Evolutionary conservation across 495 filamentous ascomycete genomes (phyloP), one percentile per base, ranked within the genome.

Genomic region (Aspergillus bridgeri): DNA sequence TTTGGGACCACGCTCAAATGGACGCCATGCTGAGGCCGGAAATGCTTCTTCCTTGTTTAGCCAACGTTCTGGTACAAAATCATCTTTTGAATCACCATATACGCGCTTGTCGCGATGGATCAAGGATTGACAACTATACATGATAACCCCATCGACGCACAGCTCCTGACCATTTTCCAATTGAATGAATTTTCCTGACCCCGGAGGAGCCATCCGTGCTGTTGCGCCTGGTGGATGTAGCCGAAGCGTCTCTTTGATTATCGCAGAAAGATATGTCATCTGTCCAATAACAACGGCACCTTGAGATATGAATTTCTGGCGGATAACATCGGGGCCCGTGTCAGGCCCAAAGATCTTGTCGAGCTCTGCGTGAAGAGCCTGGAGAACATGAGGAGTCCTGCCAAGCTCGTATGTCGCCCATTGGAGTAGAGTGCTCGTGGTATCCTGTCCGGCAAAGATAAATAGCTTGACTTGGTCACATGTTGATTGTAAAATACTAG

Each of bases 171-270:
- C 70, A 2, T 68, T 42, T 1, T 66, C 60, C 27, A 72, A 24
- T 6, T 57, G 65, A 23, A 82, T 45, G 19, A 47, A 65, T 21
- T 58, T 38, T 3, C 47, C 55, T 38, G 74, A 65, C 0, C 65
- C 71, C 5, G 70, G 67, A 5, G 63, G 29, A 5, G 71, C 67
- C 23, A 59, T 54, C 13, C 79, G 74, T 8, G 70, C 74, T 15
- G 68, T 72, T 7, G 63, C 75, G 0, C 75, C 75, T 0, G 77
- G 72, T 5, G 79, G 72, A 56, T 69, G 75, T 2, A 82, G 43
- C 0, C 79, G 70, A 7, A 82, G 57, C 0, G 71, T 69, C 51
- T 82, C 80, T 55, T 79, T 81, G 56, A 83, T 74, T 1, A 83
- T 69, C 1, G 79, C 79, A 0, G 69, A 48, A 0, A 74, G 75